Conservation (phyloP, 164 flowering plant genomes). For the Chloranthus sessilifolius region DNA sequence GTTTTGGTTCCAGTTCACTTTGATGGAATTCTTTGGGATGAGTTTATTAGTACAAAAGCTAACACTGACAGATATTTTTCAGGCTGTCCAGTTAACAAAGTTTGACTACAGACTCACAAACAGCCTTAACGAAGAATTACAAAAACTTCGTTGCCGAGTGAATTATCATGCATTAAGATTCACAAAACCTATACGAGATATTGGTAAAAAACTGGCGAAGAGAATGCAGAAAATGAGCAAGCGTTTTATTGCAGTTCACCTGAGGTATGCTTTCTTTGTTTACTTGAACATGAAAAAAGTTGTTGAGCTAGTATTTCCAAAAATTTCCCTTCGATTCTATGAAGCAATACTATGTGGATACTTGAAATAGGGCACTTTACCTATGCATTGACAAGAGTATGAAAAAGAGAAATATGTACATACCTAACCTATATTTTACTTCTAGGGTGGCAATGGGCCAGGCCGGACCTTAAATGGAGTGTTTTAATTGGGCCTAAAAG, state of each 20-base stretch:
- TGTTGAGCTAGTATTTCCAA: too few species aligned
- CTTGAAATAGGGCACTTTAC: too few species aligned
- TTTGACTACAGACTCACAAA: slow-evolving; percentile 94
- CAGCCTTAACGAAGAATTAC: slow-evolving; percentile 67
- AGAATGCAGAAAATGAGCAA: slow-evolving; percentile 67
- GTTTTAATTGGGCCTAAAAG: too few species aligned
- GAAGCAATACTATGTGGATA: too few species aligned
- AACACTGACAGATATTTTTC: slow-evolving; percentile 21
- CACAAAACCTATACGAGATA: slow-evolving; percentile 60
- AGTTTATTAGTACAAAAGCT: not conserved
- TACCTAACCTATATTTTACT: too few species aligned
- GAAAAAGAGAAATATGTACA: too few species aligned
- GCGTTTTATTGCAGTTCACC: slow-evolving; percentile 85
- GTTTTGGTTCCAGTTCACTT: slow-evolving; percentile 4
- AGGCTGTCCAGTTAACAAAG: slow-evolving; percentile 95
- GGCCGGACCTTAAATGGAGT: too few species aligned
- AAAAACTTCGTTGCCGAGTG: slow-evolving; percentile 89
- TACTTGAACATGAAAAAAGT: too few species aligned
- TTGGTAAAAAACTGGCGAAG: slow-evolving; percentile 64
- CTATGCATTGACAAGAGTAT: too few species aligned
- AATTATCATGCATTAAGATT: slow-evolving; percentile 90
- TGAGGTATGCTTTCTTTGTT: slow-evolving; percentile 16
- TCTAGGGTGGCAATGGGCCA: too few species aligned
- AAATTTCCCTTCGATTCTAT: too few species aligned
- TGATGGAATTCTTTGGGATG: not conserved